Evolutionary conservation across 768 basidiomycete genomes (phyloP), one percentile per base, ranked within the genome.

Genomic region (Lepiota subincarnata): DNA sequence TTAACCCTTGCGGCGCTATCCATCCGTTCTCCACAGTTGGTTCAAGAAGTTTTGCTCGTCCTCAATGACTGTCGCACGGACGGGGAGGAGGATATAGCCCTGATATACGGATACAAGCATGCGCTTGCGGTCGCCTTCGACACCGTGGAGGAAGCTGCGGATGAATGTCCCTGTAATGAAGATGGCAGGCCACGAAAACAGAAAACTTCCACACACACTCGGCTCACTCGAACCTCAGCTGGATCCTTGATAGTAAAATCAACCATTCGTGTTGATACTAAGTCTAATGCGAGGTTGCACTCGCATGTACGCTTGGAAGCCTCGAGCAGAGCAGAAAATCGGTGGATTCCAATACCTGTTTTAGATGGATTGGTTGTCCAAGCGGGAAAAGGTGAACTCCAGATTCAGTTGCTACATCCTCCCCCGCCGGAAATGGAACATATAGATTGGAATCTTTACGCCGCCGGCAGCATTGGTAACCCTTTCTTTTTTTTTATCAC

Each of bases 161-260:
- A 85, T 54, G 75, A 78, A 58, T 87, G 83, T 62, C 84, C 84
- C 6, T 86, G 84, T 51, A 78, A 84, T 55, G 82, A 84, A n/a
- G 68, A 73, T 12, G 84, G 85, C 2, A 69, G 72, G 47, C 79
- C 81, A 3, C 71, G 61, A 66, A 72, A 67, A 45, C 79, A 79
- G 55, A 63, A 69, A 10, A 73, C 66, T 1, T 79, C 80, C 0
- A 62, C 70, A 0, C 71, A 73, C 38, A 73, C 76, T 0, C 73
- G 68, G 47, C 65, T 81, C 4, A 37, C 65, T 70, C 31, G 19
- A 0, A 70, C 70, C 31, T 68, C 76, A 18, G 58, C 64, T 2
- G 63, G 62, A 3, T 57, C 55, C 6, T 37, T 39, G 16, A 70
- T 72, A 7, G 71, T 84, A 37, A 72, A 72, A 45, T 83, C 81